Percentiles rank a stretch among this genome's conserved stretches.
Evolutionary conservation across 78 protist genomes (phyloP).

Genomic region (Dictyostelium discoideum): dicty_2.7 NC_007091.3:60001-60500

Average conservation of each 20-base stretch:
- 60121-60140: no score
- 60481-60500: constrained; percentile 52
- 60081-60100: background rate
- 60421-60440: constrained; percentile 41
- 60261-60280: background rate
- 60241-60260: background rate
- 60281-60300: constrained; percentile 8
- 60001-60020: no score
- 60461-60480: constrained; percentile 48
- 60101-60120: background rate
- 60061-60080: no score
- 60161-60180: background rate
- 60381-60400: constrained; percentile 71
- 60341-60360: background rate
- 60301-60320: no score
- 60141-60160: background rate
- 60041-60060: no score
- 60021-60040: no score
- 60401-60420: constrained; percentile 58
- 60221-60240: background rate
- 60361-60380: background rate
- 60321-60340: background rate
- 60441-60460: constrained; percentile 69
- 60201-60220: background rate
- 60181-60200: constrained; percentile 8